Percentiles rank a stretch among this genome's conserved stretches.
Conservation (phyloP, 306 rosid species). For the Cotoneaster glaucophyllus region DNA sequence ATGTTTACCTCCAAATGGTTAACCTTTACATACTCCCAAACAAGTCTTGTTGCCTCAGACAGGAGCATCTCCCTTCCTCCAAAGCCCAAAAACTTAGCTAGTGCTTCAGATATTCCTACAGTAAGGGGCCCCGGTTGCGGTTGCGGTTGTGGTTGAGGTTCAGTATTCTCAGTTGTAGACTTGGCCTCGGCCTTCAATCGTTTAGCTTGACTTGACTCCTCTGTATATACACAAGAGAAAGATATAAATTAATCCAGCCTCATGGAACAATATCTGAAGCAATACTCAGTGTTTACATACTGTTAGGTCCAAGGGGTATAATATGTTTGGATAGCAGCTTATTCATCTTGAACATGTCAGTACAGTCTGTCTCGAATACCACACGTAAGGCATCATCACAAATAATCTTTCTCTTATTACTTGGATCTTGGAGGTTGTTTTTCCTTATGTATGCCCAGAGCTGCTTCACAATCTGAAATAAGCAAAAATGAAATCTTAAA, state of each 20-base stretch:
- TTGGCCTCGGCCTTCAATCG: conserved; percentile 49
- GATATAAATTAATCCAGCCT: neutral
- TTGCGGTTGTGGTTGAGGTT: conserved; percentile 15
- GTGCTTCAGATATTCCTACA: conserved; percentile 64
- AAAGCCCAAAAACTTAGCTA: conserved; percentile 58
- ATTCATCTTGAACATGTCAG: conserved; percentile 94
- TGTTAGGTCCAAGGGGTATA: conserved; percentile 59
- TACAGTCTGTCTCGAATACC: conserved; percentile 82
- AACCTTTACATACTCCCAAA: conserved; percentile 70
- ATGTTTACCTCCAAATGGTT: conserved; percentile 61
- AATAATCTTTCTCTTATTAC: conserved; percentile 81
- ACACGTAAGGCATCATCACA: conserved; percentile 72
- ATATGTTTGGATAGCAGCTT: conserved; percentile 80
- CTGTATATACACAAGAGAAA: conserved; percentile 25
- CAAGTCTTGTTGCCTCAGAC: conserved; percentile 60
- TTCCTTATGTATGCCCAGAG: conserved; percentile 94
- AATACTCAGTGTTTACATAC: conserved; percentile 29
- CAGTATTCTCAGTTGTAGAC: conserved; percentile 30
- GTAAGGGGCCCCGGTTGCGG: conserved; percentile 22
- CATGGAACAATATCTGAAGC: neutral
- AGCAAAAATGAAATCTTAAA: neutral
- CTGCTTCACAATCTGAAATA: conserved; percentile 73
- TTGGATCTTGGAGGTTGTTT: conserved; percentile 85
- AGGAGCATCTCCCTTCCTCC: conserved; percentile 63
- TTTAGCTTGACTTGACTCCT: conserved; percentile 49